Percentiles rank a stretch among this genome's conserved stretches.
These are phyloP conservation scores for Skeletonema menzelii DNA, from an alignment of 108 stramenopile genomes.

Conservation along the genomic window DNA sequence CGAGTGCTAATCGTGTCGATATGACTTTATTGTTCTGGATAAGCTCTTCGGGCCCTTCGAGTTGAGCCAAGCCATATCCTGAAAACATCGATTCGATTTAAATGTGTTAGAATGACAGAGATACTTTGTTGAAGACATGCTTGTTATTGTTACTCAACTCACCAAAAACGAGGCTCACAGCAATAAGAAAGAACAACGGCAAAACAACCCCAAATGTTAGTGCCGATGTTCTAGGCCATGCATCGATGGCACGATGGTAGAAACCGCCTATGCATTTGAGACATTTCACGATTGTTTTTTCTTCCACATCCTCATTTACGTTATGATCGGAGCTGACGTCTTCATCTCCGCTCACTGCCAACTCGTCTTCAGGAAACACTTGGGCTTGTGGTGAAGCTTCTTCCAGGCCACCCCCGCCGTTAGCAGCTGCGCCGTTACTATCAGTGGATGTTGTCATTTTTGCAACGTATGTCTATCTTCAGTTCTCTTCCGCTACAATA, in stretches of 20 bases:
- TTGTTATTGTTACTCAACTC: background rate
- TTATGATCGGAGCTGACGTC: background rate
- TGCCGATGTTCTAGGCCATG: conserved; percentile 32
- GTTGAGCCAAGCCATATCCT: conserved; percentile 10
- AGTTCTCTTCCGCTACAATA: no score
- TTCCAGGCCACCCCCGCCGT: background rate
- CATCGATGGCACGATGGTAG: background rate
- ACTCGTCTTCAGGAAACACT: background rate
- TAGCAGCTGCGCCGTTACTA: background rate
- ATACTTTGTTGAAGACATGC: background rate
- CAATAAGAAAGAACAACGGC: conserved; percentile 35
- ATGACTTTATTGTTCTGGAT: conserved; percentile 30
- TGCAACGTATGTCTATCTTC: no score
- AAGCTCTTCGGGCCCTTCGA: conserved; percentile 28
- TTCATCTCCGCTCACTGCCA: background rate
- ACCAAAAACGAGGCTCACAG: conserved; percentile 20
- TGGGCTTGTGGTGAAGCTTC: background rate
- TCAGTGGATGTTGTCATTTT: background rate
- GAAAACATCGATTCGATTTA: background rate
- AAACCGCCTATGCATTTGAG: background rate
- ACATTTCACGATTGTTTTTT: background rate
- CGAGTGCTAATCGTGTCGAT: conserved; percentile 7
- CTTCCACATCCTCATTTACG: background rate
- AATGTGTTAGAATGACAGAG: background rate
- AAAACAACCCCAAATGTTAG: conserved; percentile 26